phyloP scores from a whole-genome alignment of 768 basidiomycete species.

The Lentinula sp. region DNA sequence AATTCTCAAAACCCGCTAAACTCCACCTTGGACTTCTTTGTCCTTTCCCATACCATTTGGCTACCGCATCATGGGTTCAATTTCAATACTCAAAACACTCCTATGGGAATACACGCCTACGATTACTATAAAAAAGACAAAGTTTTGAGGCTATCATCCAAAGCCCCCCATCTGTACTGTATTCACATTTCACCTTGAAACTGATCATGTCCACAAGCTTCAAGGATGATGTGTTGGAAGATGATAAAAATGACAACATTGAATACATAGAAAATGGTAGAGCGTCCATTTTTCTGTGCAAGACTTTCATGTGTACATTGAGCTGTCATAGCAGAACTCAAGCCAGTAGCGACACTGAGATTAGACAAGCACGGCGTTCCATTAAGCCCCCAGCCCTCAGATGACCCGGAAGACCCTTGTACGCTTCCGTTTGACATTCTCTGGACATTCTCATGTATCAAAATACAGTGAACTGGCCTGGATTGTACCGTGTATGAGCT shows the following conservation, averaged over 20 bases:
- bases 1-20: not conserved
- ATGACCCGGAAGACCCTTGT: constrained; percentile 3
- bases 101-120: no score
- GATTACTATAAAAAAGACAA: no score
- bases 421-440: not conserved
- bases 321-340: not conserved
- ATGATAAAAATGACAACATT: not conserved
- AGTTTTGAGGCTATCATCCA: no score
- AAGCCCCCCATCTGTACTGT: no score
- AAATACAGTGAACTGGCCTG: not conserved
- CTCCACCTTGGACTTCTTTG: not conserved
- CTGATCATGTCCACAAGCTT: not conserved
- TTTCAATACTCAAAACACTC: not conserved
- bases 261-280: not conserved
- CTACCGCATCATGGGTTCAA: not conserved
- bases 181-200: not conserved
- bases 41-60: not conserved
- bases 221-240: not conserved
- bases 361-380: constrained; percentile 3
- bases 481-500: not conserved
- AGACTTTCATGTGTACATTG: not conserved
- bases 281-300: not conserved
- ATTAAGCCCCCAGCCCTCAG: not conserved
- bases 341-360: not conserved
- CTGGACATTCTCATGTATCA: not conserved